Conservation (phyloP, 306 rosid genomes). For the Castanea mollissima region DNA sequence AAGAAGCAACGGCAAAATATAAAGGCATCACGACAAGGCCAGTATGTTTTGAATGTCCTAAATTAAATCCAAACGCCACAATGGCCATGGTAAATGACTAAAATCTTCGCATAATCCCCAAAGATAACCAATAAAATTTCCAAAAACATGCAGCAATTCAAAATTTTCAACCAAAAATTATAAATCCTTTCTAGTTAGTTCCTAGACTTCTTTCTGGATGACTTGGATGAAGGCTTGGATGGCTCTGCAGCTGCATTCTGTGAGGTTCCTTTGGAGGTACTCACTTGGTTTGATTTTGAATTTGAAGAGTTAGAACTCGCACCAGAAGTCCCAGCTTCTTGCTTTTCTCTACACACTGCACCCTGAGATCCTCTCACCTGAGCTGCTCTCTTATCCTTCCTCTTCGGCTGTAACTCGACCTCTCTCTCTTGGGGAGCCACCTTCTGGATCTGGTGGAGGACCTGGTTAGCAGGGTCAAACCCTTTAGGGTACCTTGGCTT, state of each 20-base stretch:
- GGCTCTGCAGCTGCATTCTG: constrained; percentile 56
- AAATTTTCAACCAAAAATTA: constrained; percentile 18
- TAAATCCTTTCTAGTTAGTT: constrained; percentile 29
- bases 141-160: constrained; percentile 8
- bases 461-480: constrained; percentile 92
- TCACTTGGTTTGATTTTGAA: constrained; percentile 61
- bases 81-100: constrained; percentile 7
- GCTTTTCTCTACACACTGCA: constrained; percentile 83
- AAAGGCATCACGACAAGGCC: not conserved
- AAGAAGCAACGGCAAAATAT: not conserved
- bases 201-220: constrained; percentile 82
- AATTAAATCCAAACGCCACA: not conserved
- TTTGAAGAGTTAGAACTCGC: constrained; percentile 48
- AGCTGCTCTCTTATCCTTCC: constrained; percentile 96
- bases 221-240: constrained; percentile 64
- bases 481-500: constrained; percentile 98
- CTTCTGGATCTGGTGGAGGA: constrained; percentile 98
- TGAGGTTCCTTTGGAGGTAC: constrained; percentile 54
- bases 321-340: constrained; percentile 48
- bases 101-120: constrained; percentile 17
- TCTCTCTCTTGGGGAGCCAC: constrained; percentile 98
- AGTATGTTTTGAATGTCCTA: not conserved
- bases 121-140: constrained; percentile 17
- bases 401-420: constrained; percentile 90
- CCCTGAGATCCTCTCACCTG: constrained; percentile 99